These are phyloP conservation scores for Entrophospora sp. DNA, from an alignment of 192 early-diverging fungal genomes.

Conservation along the genomic window DNA sequence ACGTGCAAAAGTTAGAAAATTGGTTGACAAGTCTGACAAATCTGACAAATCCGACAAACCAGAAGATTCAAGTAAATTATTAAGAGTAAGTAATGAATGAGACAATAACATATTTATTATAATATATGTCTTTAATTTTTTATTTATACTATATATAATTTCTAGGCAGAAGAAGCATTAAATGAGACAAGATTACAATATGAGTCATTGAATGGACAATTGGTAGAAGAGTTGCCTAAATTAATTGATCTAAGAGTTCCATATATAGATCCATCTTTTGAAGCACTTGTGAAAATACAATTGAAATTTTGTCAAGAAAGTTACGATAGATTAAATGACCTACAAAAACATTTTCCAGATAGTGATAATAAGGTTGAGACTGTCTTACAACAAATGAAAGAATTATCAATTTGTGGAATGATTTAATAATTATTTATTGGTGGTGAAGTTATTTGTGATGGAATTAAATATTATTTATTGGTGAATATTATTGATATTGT, in stretches of 20 bases:
- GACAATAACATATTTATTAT: not conserved
- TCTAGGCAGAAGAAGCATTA: constrained; percentile 73
- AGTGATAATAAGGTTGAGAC: constrained; percentile 68
- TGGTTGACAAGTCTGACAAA: constrained; percentile 81
- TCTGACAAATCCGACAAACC: too few species aligned
- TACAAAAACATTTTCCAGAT: constrained; percentile 55
- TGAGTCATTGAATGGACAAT: constrained; percentile 69
- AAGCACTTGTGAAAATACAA: constrained; percentile 91
- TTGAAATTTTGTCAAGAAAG: constrained; percentile 83
- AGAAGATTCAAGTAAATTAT: constrained; percentile 58
- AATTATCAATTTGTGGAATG: constrained; percentile 82
- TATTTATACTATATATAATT: not conserved
- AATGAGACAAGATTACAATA: constrained; percentile 67
- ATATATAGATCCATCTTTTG: constrained; percentile 92
- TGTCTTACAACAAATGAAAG: constrained; percentile 83
- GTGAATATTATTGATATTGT: too few species aligned
- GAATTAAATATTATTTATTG: too few species aligned
- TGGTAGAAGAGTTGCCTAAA: constrained; percentile 83
- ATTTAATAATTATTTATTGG: constrained; percentile 35
- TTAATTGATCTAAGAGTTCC: constrained; percentile 82
- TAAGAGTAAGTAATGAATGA: constrained; percentile 35
- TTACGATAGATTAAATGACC: constrained; percentile 59
- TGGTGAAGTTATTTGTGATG: too few species aligned
- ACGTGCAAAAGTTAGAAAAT: constrained; percentile 61
- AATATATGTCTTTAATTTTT: not conserved